phyloP scores from a whole-genome alignment of 2,329 filamentous ascomycete species.

The Neonectria magnoliae region DNA sequence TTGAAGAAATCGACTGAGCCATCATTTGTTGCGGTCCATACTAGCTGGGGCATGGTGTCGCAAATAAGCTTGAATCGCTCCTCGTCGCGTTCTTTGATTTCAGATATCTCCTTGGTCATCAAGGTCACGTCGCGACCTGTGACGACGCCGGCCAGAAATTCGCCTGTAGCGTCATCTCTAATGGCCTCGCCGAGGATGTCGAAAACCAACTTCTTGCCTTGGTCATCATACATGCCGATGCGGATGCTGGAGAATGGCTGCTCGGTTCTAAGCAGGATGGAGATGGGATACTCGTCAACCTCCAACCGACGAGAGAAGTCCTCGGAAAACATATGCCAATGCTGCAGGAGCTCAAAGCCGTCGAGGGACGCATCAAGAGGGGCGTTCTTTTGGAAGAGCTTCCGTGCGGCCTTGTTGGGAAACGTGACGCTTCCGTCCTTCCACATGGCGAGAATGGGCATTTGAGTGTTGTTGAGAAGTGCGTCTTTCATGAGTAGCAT shows the following conservation, averaged over 20 bases:
- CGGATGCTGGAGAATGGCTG: constrained; percentile 67
- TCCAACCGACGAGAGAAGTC: constrained; percentile 70
- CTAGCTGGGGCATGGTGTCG: constrained; percentile 76
- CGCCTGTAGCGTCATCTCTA: constrained; percentile 71
- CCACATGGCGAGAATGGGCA: constrained; percentile 84
- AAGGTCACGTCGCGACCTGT: constrained; percentile 78
- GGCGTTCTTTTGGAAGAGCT: constrained; percentile 58
- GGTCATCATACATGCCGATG: constrained; percentile 69
- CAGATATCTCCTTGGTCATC: constrained; percentile 74
- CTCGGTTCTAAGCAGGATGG: constrained; percentile 69
- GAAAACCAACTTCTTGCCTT: constrained; percentile 65
- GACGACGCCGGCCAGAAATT: constrained; percentile 78
- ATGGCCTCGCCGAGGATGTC: constrained; percentile 76
- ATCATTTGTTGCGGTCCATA: constrained; percentile 77
- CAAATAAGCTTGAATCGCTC: constrained; percentile 80
- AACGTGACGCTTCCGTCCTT: constrained; percentile 79
- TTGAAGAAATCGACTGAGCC: constrained; percentile 79
- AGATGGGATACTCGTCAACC: constrained; percentile 72
- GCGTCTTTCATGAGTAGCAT: constrained; percentile 81
- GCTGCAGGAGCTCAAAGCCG: constrained; percentile 65
- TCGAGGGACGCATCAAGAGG: constrained; percentile 54
- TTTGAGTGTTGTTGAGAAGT: constrained; percentile 76
- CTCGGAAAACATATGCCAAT: constrained; percentile 71
- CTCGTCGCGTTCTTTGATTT: constrained; percentile 76
- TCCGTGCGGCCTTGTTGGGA: constrained; percentile 73